Conservation (phyloP, 805 yeast species). For the Ogataea polymorpha region DNA sequence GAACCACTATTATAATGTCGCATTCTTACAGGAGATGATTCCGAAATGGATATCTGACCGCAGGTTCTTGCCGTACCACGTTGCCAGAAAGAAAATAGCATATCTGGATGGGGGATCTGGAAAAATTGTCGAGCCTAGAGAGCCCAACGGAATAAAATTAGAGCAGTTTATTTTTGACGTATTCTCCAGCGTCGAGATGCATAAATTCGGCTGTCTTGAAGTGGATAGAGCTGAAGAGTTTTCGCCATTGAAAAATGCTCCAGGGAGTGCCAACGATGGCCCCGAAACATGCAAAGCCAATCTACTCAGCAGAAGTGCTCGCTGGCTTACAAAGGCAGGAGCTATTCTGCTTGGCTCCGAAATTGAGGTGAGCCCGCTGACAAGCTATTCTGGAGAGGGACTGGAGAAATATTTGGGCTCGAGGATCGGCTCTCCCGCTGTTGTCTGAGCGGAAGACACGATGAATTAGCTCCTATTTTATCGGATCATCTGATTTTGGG, state of each 20-base stretch:
- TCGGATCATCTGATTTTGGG: slow-evolving; percentile 9
- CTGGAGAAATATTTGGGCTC: slow-evolving; percentile 38
- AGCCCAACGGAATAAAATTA: slow-evolving; percentile 87
- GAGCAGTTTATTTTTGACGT: slow-evolving; percentile 98
- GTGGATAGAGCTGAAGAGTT: slow-evolving; percentile 84
- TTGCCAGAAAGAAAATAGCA: slow-evolving; percentile 84
- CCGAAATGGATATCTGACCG: slow-evolving; percentile 69
- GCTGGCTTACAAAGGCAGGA: slow-evolving; percentile 56
- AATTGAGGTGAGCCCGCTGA: slow-evolving; percentile 74
- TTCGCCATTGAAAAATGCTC: slow-evolving; percentile 90
- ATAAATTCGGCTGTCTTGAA: slow-evolving; percentile 85
- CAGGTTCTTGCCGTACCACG: slow-evolving; percentile 80
- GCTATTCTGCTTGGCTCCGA: slow-evolving; percentile 4
- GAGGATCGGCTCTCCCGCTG: slow-evolving; percentile 1
- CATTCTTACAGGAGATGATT: slow-evolving; percentile 56
- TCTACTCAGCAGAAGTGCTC: slow-evolving; percentile 62
- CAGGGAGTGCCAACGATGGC: slow-evolving; percentile 77
- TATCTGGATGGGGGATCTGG: slow-evolving; percentile 47
- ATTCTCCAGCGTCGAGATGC: slow-evolving; percentile 70
- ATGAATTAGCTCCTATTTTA: neutral
- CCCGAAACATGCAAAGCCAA: slow-evolving; percentile 77
- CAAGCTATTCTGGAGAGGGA: slow-evolving; percentile 77
- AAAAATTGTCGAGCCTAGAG: slow-evolving; percentile 54
- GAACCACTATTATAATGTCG: slow-evolving; percentile 89
- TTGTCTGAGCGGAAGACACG: neutral